These are phyloP conservation scores for Globisporangium heterothallicum DNA, from an alignment of 352 stramenopile species.

Conservation along the genomic window DNA sequence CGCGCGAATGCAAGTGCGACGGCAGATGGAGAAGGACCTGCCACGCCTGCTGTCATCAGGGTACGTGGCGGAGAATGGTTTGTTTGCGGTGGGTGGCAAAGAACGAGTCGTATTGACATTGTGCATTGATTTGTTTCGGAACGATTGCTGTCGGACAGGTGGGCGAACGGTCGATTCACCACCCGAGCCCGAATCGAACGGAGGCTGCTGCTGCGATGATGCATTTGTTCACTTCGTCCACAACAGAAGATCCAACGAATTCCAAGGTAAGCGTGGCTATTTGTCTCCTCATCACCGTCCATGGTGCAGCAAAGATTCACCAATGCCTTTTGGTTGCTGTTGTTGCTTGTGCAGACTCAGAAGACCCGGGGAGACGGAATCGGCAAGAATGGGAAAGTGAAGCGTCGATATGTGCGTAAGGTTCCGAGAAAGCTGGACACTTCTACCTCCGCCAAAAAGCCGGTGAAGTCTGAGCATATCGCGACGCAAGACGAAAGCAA, in stretches of 20 bases:
- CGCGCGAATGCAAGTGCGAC: conserved; percentile 1
- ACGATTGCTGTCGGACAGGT: conserved; percentile 1
- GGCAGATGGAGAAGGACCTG: conserved; percentile 7
- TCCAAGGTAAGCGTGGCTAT: conserved; percentile 12
- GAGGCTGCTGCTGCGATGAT: conserved; percentile 78
- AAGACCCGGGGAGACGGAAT: conserved; percentile 13
- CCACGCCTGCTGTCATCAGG: conserved; percentile 21
- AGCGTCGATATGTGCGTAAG: conserved; percentile 63
- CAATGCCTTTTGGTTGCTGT: neutral
- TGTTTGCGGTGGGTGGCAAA: neutral
- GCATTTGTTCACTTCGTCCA: conserved; percentile 54
- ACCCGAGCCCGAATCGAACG: conserved; percentile 73
- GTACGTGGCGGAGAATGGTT: neutral
- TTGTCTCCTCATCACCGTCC: neutral
- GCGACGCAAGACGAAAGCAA: neutral
- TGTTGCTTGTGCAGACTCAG: conserved; percentile 1
- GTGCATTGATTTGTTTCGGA: too few species aligned
- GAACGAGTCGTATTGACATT: neutral
- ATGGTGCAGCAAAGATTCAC: neutral
- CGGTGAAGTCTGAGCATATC: conserved; percentile 20
- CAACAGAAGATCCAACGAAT: neutral
- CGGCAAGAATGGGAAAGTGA: conserved; percentile 29
- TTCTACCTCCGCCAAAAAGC: conserved; percentile 14
- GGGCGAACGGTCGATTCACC: conserved; percentile 33
- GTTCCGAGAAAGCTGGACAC: conserved; percentile 45